These are phyloP conservation scores for Starmera stellimalicola DNA, from an alignment of 1,139 yeast species.

Conservation along the genomic window DNA sequence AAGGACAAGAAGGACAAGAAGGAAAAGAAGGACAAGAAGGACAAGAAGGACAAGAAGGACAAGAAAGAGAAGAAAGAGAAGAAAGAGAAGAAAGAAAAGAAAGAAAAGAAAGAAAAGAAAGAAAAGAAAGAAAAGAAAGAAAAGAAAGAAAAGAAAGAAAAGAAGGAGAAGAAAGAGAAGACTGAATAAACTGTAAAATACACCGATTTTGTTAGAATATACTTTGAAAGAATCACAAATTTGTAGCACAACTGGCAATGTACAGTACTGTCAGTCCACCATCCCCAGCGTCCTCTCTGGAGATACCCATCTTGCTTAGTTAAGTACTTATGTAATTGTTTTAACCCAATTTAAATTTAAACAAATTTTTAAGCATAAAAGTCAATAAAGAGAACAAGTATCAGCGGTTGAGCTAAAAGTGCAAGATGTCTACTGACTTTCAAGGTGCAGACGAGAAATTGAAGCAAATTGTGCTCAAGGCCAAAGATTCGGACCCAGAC, in stretches of 20 bases:
- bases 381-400: too few relatives aligned
- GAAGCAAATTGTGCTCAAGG: slow-evolving; percentile 49
- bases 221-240: too few relatives aligned
- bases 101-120: slow-evolving; percentile 6
- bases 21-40: slow-evolving; percentile 1
- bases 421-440: slow-evolving; percentile 33
- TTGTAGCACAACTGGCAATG: too few relatives aligned
- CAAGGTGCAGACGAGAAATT: slow-evolving; percentile 39
- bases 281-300: too few relatives aligned
- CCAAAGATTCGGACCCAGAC: slow-evolving; percentile 70
- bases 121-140: slow-evolving; percentile 1
- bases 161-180: background rate
- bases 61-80: slow-evolving; percentile 10
- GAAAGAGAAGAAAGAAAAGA: slow-evolving; percentile 10
- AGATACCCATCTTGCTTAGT: too few relatives aligned
- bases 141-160: background rate
- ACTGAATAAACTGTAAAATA: background rate
- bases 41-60: slow-evolving; percentile 5
- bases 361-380: too few relatives aligned
- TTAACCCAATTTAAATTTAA: too few relatives aligned
- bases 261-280: too few relatives aligned
- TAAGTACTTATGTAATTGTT: too few relatives aligned
- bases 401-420: too few relatives aligned
- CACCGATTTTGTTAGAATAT: background rate
- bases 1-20: slow-evolving; percentile 4